Base-by-base conservation (phyloP, 2,329 filamentous ascomycete species). In the Diaporthe nobilis region DNA sequence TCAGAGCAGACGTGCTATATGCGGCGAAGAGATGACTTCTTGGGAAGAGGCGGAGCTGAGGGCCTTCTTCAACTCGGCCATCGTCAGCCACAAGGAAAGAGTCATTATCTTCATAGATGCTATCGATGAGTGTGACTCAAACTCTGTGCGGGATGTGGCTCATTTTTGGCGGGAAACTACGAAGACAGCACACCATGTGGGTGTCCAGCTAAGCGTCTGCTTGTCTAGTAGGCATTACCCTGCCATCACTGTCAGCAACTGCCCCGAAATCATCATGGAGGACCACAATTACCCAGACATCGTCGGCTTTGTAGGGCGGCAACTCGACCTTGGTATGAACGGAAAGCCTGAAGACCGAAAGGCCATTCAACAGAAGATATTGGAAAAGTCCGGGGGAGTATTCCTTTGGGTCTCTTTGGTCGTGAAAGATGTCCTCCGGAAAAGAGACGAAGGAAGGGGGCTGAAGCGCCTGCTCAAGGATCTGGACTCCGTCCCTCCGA, bases 331-430 rank as follows among this genome's bases (percentile, higher is more conserved):
- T 4, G 47, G 65, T 13, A 28, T 68, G 65, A 17, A 1, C 8
- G 47, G 44, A 1, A 39, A 3, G 6, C 2, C 3, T 8, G 17
- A 4, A 20, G 65, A 53, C 4, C 47, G 7, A 39, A 7, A 39
- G 7, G 22, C n/a, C n/a, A 53, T 70, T 0, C 22, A 42, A 15
- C 0, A 55, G 34, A 55, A 55, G 15, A 70, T 70, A 0, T 28
- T 70, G 34, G 49, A 55, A 20, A 70, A 42, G 9, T 42, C 47
- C 2, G 34, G 6, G 1, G 65, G 34, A 22, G 34, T 70, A n/a
- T 70, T 70, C 0, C 65, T 70, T 10, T 70, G 65, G 65, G 65
- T 70, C 15, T 70, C 49, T 15, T 2, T 70, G 15, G 49, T 70
- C 2, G 8, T 70, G 12, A 28, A 70, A 70, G 65, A 70, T 4